These are phyloP conservation scores for Hygrophila difformis DNA, from an alignment of 257 asterid species.

Conservation along the genomic window DNA sequence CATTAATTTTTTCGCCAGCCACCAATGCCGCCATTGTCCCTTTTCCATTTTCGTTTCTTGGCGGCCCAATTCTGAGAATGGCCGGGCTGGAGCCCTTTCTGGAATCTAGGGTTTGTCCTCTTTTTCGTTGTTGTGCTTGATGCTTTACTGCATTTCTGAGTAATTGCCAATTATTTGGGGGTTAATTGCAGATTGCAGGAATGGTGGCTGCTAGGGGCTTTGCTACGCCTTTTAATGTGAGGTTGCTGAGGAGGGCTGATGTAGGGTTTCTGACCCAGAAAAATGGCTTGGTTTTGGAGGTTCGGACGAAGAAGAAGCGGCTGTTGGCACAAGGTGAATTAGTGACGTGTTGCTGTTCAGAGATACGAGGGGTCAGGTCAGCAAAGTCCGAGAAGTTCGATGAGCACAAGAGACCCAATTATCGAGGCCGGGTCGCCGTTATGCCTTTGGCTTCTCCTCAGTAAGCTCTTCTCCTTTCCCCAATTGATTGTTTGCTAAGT, in stretches of 20 bases:
- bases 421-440: constrained; percentile 34
- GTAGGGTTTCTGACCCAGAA: constrained; percentile 19
- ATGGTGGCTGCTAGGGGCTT: constrained; percentile 56
- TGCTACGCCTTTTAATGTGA: constrained; percentile 31
- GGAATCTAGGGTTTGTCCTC: too few relatives aligned
- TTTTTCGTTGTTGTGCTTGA: too few relatives aligned
- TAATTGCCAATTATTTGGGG: constrained; percentile 21
- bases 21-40: too few relatives aligned
- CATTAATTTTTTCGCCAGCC: too few relatives aligned
- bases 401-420: constrained; percentile 30
- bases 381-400: constrained; percentile 41
- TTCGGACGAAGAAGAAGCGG: constrained; percentile 43
- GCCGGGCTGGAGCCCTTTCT: too few relatives aligned
- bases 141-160: background rate
- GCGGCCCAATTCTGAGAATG: too few relatives aligned
- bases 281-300: constrained; percentile 25
- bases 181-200: constrained; percentile 9
- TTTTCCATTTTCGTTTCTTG: too few relatives aligned
- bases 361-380: constrained; percentile 30
- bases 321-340: constrained; percentile 20
- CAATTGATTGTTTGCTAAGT: too few relatives aligned
- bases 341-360: constrained; percentile 49
- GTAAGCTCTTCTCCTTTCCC: constrained; percentile 33
- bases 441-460: constrained; percentile 57
- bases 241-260: constrained; percentile 26